Conservation (phyloP, 208 protist genomes). For the Strigomonas galati region DNA sequence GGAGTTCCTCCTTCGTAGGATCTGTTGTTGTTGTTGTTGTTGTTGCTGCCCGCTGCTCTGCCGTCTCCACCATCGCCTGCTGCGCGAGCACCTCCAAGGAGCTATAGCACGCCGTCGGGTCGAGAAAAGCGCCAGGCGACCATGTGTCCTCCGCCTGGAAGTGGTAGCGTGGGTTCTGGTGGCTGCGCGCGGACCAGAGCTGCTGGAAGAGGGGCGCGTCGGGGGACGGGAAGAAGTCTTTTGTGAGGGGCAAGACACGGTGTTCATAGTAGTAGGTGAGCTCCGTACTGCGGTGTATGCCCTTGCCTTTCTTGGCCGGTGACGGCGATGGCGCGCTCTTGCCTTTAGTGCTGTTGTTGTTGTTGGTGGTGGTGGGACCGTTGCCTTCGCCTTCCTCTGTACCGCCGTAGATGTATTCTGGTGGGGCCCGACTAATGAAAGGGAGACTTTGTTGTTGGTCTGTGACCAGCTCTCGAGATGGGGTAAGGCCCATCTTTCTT, state of each 20-base stretch:
- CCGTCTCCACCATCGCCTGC: slow-evolving; percentile 15
- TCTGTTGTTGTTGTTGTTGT: no score
- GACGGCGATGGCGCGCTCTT: not conserved
- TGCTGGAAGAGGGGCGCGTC: slow-evolving; percentile 45
- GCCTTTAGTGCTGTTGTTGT: not conserved
- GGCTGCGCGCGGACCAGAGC: slow-evolving; percentile 31
- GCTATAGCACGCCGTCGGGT: slow-evolving; percentile 41
- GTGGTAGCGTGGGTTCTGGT: slow-evolving; percentile 54
- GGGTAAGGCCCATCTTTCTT: not conserved
- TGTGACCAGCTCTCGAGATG: not conserved
- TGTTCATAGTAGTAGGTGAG: slow-evolving; percentile 42
- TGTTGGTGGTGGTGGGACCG: not conserved
- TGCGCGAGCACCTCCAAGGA: slow-evolving; percentile 13
- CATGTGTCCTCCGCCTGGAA: slow-evolving; percentile 38
- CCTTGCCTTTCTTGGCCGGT: not conserved
- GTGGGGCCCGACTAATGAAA: slow-evolving; percentile 30
- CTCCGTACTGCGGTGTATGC: not conserved
- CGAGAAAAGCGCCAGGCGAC: slow-evolving; percentile 37
- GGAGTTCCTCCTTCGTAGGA: not conserved
- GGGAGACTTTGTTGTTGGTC: slow-evolving; percentile 19
- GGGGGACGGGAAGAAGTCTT: slow-evolving; percentile 39
- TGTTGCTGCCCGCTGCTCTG: not conserved
- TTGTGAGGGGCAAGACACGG: slow-evolving; percentile 43
- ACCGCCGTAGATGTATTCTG: slow-evolving; percentile 29
- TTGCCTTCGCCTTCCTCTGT: not conserved